phyloP scores from a whole-genome alignment of 2,329 filamentous ascomycete species.

The Colletotrichum destructivum region DNA sequence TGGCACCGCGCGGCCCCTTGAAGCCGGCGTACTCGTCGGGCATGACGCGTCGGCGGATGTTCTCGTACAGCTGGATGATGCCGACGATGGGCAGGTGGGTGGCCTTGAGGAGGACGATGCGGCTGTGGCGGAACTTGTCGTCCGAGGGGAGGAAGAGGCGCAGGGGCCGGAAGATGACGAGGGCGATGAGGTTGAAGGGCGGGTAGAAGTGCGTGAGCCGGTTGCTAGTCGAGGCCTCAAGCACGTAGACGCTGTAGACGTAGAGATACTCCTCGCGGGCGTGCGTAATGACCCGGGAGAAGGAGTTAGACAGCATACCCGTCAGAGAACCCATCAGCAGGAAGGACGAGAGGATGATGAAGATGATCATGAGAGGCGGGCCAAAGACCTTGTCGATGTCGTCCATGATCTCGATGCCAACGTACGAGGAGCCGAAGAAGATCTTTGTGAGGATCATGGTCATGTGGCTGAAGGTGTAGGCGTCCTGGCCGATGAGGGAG shows the following conservation, averaged over 20 bases:
- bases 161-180: slow-evolving; percentile 80
- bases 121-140: slow-evolving; percentile 72
- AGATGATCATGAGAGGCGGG: slow-evolving; percentile 77
- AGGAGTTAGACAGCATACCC: slow-evolving; percentile 83
- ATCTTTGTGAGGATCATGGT: slow-evolving; percentile 84
- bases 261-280: slow-evolving; percentile 84
- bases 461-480: slow-evolving; percentile 77
- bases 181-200: slow-evolving; percentile 81
- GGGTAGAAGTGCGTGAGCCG: slow-evolving; percentile 80
- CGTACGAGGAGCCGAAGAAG: slow-evolving; percentile 83
- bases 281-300: slow-evolving; percentile 75
- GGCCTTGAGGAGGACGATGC: slow-evolving; percentile 74
- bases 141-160: slow-evolving; percentile 77
- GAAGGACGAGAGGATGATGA: slow-evolving; percentile 84
- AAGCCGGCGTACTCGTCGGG: slow-evolving; percentile 64
- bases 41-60: slow-evolving; percentile 57
- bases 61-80: slow-evolving; percentile 79
- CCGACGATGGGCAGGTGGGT: slow-evolving; percentile 79
- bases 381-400: slow-evolving; percentile 72
- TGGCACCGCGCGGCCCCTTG: slow-evolving; percentile 59
- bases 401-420: slow-evolving; percentile 80
- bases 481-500: slow-evolving; percentile 80
- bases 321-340: slow-evolving; percentile 85
- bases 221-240: slow-evolving; percentile 78
- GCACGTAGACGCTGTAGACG: slow-evolving; percentile 78